Conservation (phyloP, 495 filamentous ascomycete genomes). For the Apodospora peruviana region DNA sequence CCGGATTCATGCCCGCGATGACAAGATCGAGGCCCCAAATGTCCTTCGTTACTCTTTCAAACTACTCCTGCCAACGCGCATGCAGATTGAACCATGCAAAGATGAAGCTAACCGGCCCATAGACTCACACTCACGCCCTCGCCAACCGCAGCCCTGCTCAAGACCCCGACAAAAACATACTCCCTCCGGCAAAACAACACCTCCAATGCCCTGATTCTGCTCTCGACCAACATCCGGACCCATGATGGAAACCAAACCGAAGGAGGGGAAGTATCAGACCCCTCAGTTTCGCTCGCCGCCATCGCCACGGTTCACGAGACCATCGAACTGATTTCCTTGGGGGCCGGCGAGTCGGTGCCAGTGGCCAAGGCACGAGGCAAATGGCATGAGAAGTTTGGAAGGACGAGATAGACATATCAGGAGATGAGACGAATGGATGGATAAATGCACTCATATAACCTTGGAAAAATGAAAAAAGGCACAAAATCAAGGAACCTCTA, state of each 20-base stretch:
- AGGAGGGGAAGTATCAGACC: neutral
- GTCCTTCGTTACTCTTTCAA: too few relatives aligned
- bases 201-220: conserved; percentile 76
- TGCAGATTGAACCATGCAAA: too few relatives aligned
- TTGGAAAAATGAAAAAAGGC: too few relatives aligned
- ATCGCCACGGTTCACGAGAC: conserved; percentile 71
- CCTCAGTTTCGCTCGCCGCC: conserved; percentile 44
- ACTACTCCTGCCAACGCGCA: too few relatives aligned
- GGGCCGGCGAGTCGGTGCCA: conserved; percentile 14
- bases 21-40: too few relatives aligned
- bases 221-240: conserved; percentile 27
- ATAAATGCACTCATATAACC: conserved; percentile 23
- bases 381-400: conserved; percentile 84
- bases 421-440: too few relatives aligned
- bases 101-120: too few relatives aligned
- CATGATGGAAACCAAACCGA: neutral
- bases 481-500: too few relatives aligned
- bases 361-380: conserved; percentile 57
- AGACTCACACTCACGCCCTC: conserved; percentile 66
- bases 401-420: conserved; percentile 31
- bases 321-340: conserved; percentile 55
- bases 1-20: too few relatives aligned
- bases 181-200: conserved; percentile 84
- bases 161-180: conserved; percentile 64
- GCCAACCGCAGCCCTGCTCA: conserved; percentile 65